Percentiles rank a stretch among this genome's conserved stretches.
Conservation (phyloP, 116 monocot genomes). For the Phalaenopsis hybrid region DNA sequence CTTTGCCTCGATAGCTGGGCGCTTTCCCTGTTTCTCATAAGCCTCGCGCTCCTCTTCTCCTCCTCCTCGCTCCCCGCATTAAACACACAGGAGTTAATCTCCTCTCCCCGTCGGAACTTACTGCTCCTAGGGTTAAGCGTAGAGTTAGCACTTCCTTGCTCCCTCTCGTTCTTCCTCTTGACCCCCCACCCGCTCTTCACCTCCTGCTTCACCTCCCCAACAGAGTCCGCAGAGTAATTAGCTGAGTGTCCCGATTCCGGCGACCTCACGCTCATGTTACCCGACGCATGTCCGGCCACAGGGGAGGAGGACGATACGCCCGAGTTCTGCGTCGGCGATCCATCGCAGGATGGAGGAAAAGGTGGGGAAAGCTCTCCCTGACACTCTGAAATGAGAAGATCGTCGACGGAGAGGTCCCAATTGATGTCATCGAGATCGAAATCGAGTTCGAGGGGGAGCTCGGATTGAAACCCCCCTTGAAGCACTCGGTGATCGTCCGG, state of each 20-base stretch:
- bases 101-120: constrained; percentile 36
- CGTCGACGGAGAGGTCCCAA: constrained; percentile 53
- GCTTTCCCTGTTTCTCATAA: constrained; percentile 91
- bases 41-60: constrained; percentile 62
- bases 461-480: constrained; percentile 2
- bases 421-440: constrained; percentile 27
- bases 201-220: constrained; percentile 9
- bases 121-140: constrained; percentile 15
- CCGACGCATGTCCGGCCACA: constrained; percentile 1
- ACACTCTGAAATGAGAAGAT: constrained; percentile 28
- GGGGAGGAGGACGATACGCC: constrained; percentile 15
- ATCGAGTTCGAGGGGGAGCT: constrained; percentile 10
- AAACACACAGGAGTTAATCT: constrained; percentile 9
- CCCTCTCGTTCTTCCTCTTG: constrained; percentile 56
- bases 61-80: constrained; percentile 32
- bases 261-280: constrained; percentile 13
- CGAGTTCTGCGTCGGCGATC: constrained; percentile 5
- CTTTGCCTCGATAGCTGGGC: constrained; percentile 94
- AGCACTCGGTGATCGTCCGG: constrained; percentile 9
- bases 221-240: constrained; percentile 10
- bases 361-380: background rate
- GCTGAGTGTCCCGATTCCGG: constrained; percentile 33
- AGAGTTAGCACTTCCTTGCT: background rate
- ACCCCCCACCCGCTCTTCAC: constrained; percentile 16
- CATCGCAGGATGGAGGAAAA: background rate